phyloP scores from a whole-genome alignment of 768 basidiomycete species.

The Chiua virens region DNA sequence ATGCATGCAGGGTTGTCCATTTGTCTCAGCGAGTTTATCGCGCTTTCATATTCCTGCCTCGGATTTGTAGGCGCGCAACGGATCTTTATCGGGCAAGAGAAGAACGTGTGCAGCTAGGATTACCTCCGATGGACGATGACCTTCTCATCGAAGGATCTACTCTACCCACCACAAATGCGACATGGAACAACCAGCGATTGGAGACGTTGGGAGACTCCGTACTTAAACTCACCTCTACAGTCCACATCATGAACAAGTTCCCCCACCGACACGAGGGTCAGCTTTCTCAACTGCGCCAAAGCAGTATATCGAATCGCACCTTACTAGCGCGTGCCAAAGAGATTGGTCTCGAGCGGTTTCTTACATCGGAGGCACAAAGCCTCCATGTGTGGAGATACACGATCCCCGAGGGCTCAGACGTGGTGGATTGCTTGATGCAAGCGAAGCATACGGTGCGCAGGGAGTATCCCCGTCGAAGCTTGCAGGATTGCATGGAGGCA shows the following conservation, averaged over 20 bases:
- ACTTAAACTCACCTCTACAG: constrained; percentile 70
- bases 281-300: constrained; percentile 61
- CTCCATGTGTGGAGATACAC: constrained; percentile 60
- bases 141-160: constrained; percentile 75
- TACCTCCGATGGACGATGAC: constrained; percentile 59
- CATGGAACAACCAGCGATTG: constrained; percentile 80
- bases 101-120: constrained; percentile 51
- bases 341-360: constrained; percentile 58
- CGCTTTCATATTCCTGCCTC: constrained; percentile 61
- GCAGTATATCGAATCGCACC: constrained; percentile 67
- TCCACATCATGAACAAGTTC: constrained; percentile 75
- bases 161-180: constrained; percentile 59
- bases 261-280: constrained; percentile 84
- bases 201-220: constrained; percentile 89
- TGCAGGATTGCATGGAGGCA: constrained; percentile 91
- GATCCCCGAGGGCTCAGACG: constrained; percentile 38
- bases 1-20: constrained; percentile 53
- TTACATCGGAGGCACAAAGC: constrained; percentile 59
- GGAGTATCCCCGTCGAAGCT: constrained; percentile 60
- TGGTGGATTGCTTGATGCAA: constrained; percentile 28
- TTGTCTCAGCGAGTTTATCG: constrained; percentile 51
- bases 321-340: constrained; percentile 67
- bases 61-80: constrained; percentile 64
- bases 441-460: constrained; percentile 38
- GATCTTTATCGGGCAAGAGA: constrained; percentile 59